phyloP scores from a whole-genome alignment of 208 protist species.

The Leishmania major region DNA sequence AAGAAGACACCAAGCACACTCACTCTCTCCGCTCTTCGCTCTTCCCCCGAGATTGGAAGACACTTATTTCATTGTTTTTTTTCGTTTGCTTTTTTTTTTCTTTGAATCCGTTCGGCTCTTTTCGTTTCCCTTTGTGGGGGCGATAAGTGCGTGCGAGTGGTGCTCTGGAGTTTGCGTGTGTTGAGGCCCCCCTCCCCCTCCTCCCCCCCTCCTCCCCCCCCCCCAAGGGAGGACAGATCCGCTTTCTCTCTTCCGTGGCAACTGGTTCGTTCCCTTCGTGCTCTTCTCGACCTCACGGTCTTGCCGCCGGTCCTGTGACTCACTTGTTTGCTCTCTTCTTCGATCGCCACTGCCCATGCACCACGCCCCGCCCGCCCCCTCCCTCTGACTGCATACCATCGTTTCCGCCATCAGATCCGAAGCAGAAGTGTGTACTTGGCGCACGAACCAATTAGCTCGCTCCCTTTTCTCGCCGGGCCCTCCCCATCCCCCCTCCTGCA shows the following conservation, averaged over 20 bases:
- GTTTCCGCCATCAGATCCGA: not conserved
- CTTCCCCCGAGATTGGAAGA: not conserved
- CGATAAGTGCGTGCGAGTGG: not conserved
- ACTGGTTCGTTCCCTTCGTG: not conserved
- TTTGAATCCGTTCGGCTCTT: not conserved
- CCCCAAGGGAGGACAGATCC: not conserved
- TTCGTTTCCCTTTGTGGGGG: not conserved
- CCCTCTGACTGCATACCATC: not conserved
- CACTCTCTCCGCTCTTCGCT: not conserved
- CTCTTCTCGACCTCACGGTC: not conserved
- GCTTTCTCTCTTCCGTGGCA: not conserved
- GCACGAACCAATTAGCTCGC: not conserved
- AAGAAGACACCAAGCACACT: not conserved
- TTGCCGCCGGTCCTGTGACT: not conserved
- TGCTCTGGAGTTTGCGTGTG: not conserved
- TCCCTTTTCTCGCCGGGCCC: not conserved
- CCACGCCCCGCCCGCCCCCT: not conserved
- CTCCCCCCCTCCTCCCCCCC: too few relatives aligned
- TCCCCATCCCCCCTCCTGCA: not conserved
- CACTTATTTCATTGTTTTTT: not conserved
- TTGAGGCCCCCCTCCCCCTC: not conserved
- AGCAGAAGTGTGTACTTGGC: not conserved
- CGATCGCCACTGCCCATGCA: not conserved
- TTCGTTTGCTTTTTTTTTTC: not conserved
- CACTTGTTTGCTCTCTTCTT: not conserved